Base-by-base conservation (phyloP, 306 rosid species). In the Gastrolobium villosum region DNA sequence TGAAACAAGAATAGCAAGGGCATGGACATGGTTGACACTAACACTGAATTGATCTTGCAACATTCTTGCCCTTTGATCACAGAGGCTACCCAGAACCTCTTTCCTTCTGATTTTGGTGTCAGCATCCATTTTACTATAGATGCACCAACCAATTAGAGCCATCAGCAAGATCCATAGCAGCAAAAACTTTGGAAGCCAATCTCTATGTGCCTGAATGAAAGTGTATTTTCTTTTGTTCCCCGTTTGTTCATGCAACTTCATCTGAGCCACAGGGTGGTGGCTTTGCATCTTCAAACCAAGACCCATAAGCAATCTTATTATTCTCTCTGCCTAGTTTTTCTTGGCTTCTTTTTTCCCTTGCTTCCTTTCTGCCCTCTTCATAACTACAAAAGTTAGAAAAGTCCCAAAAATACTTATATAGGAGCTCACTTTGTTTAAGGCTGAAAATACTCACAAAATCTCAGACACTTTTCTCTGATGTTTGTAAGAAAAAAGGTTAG, bases 11-110 rank as follows among this genome's bases (percentile, higher is more conserved):
- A 96, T 91, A 43, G 99, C 98, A 40, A 96, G 88, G 68, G 99
- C 99, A 79, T 96, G 97, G 20, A 96, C 98, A 84, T 96, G 99
- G 74, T 96, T 96, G 65, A 96, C 97, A 61, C 99, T 96, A 45
- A 96, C 99, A 85, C 82, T 90, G 79, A 96, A 96, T 77, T 93
- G 99, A 86, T 96, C 99, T 81, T 96, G 99, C 82, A 96, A 76
- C 99, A 96, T 96, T 82, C 97, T 90, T 26, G 99, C 98, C 49
- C 99, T 90, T 86, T 93, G 92, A 74, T 96, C 99, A 85, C 99
- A 96, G 86, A 93, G 92, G 82, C 98, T 96, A 34, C 85, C 88
- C 66, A 96, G 86, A 5, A 86, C 85, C 84, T 93, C 98, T 41
- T 75, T 89, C 84, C 99, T 86, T 71, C 98, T 87, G 31, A 90